Evolutionary conservation across 2,329 filamentous ascomycete genomes (phyloP).

Genomic region (Phaeomoniella chlamydospora): DNA sequence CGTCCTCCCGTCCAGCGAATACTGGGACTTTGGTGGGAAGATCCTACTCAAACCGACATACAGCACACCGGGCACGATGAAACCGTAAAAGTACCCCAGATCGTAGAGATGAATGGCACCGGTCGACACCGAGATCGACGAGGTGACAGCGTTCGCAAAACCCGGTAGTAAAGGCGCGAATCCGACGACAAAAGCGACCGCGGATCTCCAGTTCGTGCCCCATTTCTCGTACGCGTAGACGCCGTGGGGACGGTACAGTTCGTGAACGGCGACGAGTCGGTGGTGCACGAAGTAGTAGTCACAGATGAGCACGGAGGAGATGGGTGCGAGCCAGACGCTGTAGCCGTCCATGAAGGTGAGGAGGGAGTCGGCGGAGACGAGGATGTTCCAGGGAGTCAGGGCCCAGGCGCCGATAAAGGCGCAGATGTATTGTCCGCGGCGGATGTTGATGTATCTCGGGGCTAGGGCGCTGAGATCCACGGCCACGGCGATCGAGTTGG

Average conservation of each 20-base stretch:
- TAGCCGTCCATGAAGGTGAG: background rate
- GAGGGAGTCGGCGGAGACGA: background rate
- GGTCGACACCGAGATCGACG: no score
- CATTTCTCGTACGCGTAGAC: background rate
- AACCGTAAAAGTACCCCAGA: no score
- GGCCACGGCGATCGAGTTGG: background rate
- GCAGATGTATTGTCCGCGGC: background rate
- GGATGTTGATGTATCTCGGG: background rate
- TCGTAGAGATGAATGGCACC: no score
- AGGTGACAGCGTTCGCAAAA: no score
- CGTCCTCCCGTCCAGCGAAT: no score
- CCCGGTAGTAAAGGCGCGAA: background rate
- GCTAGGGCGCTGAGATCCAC: background rate
- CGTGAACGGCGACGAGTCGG: background rate
- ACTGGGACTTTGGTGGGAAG: no score
- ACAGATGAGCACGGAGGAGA: background rate
- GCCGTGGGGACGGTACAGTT: background rate
- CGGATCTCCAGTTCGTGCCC: background rate
- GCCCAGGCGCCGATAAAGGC: background rate
- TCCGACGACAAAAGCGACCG: background rate
- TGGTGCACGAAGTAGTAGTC: background rate
- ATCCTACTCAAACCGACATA: no score
- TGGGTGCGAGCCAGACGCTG: background rate
- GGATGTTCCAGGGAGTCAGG: background rate
- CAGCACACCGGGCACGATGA: no score